Evolutionary conservation across 805 yeast species (phyloP).

Genomic region (Candida rishiriensis): DNA sequence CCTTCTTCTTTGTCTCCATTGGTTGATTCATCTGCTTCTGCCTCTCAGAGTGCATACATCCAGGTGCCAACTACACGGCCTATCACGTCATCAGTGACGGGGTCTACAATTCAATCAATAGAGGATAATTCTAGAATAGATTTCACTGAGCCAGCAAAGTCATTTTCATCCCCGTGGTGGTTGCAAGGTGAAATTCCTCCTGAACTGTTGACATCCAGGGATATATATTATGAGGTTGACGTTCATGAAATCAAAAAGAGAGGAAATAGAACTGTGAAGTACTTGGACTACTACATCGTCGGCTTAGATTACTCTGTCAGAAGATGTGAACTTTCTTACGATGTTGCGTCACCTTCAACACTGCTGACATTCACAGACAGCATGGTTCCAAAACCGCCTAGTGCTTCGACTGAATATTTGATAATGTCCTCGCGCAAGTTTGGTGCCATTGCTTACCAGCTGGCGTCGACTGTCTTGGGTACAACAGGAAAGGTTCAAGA

Average conservation of each 20-base stretch:
- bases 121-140: slow-evolving; percentile 9
- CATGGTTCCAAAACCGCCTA: slow-evolving; percentile 33
- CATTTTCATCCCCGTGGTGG: slow-evolving; percentile 57
- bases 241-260: slow-evolving; percentile 52
- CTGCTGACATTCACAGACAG: slow-evolving; percentile 38
- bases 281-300: slow-evolving; percentile 66
- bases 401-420: slow-evolving; percentile 41
- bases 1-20: slow-evolving; percentile 2
- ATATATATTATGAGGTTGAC: slow-evolving; percentile 63
- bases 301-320: slow-evolving; percentile 71
- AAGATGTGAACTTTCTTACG: slow-evolving; percentile 53
- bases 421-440: slow-evolving; percentile 43
- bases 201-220: slow-evolving; percentile 34
- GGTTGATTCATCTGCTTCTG: neutral
- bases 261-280: slow-evolving; percentile 42
- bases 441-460: slow-evolving; percentile 47
- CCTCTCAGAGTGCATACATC: neutral
- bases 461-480: slow-evolving; percentile 39
- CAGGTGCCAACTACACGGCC: slow-evolving; percentile 2
- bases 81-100: slow-evolving; percentile 13
- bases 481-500: slow-evolving; percentile 23
- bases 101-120: slow-evolving; percentile 11
- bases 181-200: slow-evolving; percentile 54
- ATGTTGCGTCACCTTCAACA: slow-evolving; percentile 47
- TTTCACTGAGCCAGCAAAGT: slow-evolving; percentile 16